Evolutionary conservation across 805 yeast species (phyloP), one percentile per base, ranked within the genome.

Genomic region (Metschnikowia shivogae): DNA sequence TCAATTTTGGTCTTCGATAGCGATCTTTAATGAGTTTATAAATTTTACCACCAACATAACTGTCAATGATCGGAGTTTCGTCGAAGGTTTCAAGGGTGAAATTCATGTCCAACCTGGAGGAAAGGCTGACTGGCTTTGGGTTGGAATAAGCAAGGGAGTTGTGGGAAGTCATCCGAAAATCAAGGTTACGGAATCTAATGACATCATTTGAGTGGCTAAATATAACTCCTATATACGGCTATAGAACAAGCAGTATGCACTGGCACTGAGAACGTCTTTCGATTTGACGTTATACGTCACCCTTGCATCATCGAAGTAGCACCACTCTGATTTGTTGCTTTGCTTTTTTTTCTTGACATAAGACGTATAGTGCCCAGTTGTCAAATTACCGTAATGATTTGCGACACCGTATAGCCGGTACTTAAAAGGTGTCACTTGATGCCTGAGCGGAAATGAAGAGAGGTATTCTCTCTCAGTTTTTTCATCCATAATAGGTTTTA

Each of bases 351-450:
- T 87, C 58, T 80, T 68, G 4, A 87, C 92, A 58, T 73, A 86
- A 1, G 95, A 70, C 0, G 97, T 90, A 63, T 90, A 90, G 63
- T 90, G 97, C 0, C 97, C 97, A 7, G 90, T 86, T 34, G 82
- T 77, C 32, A 90, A 70, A 33, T 85, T 81, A 10, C 97, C 97
- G 49, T 68, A 81, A 63, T 90, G 97, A 53, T 87, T 82, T 12
- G 88, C 88, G 1, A 89, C 96, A 0, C 86, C 96, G 57, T 78
- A 84, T 19, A 90, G 63, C 49, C 78, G 78, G 62, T 89, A 90
- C 24, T 75, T 70, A 65, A 89, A 90, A 2, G 97, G 96, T 0
- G 95, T 83, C 0, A 62, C 60, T 65, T 89, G 97, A 17, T 86
- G 89, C 48, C 95, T 68, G 1, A 62, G 50, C 0, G 88, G 84